Conservation (phyloP, 495 filamentous ascomycete species). For the Penicillium atrosanguineum region DNA sequence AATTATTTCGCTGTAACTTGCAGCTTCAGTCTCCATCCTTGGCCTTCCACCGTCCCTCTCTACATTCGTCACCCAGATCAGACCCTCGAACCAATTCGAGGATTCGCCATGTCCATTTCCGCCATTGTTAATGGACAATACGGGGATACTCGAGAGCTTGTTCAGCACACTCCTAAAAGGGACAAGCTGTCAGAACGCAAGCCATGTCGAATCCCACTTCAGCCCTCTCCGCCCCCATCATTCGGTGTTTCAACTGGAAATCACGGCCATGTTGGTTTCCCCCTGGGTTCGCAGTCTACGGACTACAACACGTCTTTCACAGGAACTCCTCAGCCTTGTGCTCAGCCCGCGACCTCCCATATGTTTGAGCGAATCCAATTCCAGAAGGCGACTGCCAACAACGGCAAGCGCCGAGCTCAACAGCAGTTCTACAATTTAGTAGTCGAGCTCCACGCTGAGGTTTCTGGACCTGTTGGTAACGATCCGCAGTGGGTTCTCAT, state of each 20-base stretch:
- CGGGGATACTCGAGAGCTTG: slow-evolving; percentile 78
- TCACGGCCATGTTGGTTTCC: slow-evolving; percentile 27
- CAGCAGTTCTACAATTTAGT: slow-evolving; percentile 95
- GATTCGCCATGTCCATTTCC: slow-evolving; percentile 83
- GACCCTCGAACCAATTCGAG: slow-evolving; percentile 54
- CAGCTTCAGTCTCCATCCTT: slow-evolving; percentile 65
- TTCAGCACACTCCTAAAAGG: slow-evolving; percentile 93
- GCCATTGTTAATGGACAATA: slow-evolving; percentile 75
- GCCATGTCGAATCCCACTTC: slow-evolving; percentile 68
- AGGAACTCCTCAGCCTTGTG: slow-evolving; percentile 30
- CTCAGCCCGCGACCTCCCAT: slow-evolving; percentile 45
- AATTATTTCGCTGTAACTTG: slow-evolving; percentile 94
- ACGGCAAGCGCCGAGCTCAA: slow-evolving; percentile 85
- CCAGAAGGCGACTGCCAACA: slow-evolving; percentile 94
- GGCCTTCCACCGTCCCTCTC: slow-evolving; percentile 48
- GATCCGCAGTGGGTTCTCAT: slow-evolving; percentile 68
- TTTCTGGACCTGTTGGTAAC: slow-evolving; percentile 40
- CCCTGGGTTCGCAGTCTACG: slow-evolving; percentile 33
- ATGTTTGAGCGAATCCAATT: slow-evolving; percentile 96
- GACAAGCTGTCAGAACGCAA: slow-evolving; percentile 85
- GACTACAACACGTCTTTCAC: slow-evolving; percentile 42
- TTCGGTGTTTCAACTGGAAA: slow-evolving; percentile 26
- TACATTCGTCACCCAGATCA: slow-evolving; percentile 42
- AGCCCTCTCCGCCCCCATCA: slow-evolving; percentile 60
- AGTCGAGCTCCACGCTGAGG: slow-evolving; percentile 82